Evolutionary conservation across 345 rosid genomes (phyloP), one percentile per base, ranked within the genome.

Genomic region (Boechera retrofracta): DNA sequence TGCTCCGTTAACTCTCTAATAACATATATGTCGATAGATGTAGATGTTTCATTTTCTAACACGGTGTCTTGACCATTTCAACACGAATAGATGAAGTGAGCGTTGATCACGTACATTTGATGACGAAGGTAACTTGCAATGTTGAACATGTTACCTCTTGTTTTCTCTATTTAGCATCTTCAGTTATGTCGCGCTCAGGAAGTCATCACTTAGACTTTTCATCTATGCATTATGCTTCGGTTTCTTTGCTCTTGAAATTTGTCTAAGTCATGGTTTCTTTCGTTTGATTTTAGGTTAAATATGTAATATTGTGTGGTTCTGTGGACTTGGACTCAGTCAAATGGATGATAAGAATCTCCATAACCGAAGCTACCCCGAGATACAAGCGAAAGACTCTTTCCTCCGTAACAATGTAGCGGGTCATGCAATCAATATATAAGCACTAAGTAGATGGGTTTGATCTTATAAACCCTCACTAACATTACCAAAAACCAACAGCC

Each of bases 191-290:
- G 7, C 31, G 3, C 8, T 62, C 61, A 51, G 12, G 38, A 35
- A 36, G 28, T 51, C 51, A 24, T 52, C 15, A 48, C 13, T 12
- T 61, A 52, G 70, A 63, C 70, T 63, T 72, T 63, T 64, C 69
- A 38, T 15, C 7, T 0, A 55, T 26, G 63, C 44, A n/a, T 53
- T 11, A 38, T n/a, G 31, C 18, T 52, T 36, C 2, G n/a, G 32
- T 52, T 73, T 73, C 54, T 6, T 45, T 53, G 35, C 4, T 39
- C 13, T 73, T 73, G 55, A 64, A 28, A 48, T 24, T 13, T 41
- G 31, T 52, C 69, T 13, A 72, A 62, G 21, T 26, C 51, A 31
- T 41, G 6, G 31, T 60, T 61, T 61, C 51, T 53, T 21, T 53
- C 51, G 32, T 39, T 73, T 53, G 10, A 32, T 44, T 64, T 74